A percentile compares a stretch with the other conserved stretches of the same genome.
These are phyloP conservation scores for Exobasidium cylindrosporum DNA, from an alignment of 1,284 basidiomycete species.

Conservation along the genomic window DNA sequence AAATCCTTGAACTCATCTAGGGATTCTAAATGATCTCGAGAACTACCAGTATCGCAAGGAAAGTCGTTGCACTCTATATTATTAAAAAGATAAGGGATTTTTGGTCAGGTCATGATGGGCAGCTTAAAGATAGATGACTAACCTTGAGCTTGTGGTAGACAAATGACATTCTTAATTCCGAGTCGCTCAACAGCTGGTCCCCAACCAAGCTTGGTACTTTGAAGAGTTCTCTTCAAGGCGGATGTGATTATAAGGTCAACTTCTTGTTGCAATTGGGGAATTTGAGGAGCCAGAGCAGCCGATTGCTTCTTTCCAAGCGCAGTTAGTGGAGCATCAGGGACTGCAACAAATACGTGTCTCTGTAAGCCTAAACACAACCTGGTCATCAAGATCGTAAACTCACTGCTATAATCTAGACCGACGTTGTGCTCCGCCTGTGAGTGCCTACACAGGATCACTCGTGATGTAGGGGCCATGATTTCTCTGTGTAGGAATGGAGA, in stretches of 20 bases:
- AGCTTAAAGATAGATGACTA: constrained; percentile 21
- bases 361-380: neutral
- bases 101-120: too few relatives aligned
- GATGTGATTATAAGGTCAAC: constrained; percentile 46
- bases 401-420: constrained; percentile 21
- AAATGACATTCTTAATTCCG: constrained; percentile 34
- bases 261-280: constrained; percentile 29
- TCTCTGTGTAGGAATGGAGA: neutral
- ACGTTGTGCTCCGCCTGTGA: constrained; percentile 31
- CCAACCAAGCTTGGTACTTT: constrained; percentile 49
- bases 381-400: neutral
- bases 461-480: constrained; percentile 12
- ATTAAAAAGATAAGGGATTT: constrained; percentile 7
- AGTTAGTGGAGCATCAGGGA: constrained; percentile 52
- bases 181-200: constrained; percentile 40
- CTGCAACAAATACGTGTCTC: neutral
- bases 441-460: constrained; percentile 23
- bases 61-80: constrained; percentile 48
- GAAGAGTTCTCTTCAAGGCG: constrained; percentile 47
- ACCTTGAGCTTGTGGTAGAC: constrained; percentile 47
- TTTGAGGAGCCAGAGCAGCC: constrained; percentile 32
- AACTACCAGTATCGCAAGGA: constrained; percentile 53
- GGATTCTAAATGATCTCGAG: constrained; percentile 38
- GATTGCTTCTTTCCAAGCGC: constrained; percentile 50
- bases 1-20: constrained; percentile 45